These are phyloP conservation scores for Vicia villosa DNA, from an alignment of 306 rosid genomes.

Conservation along the genomic window DNA sequence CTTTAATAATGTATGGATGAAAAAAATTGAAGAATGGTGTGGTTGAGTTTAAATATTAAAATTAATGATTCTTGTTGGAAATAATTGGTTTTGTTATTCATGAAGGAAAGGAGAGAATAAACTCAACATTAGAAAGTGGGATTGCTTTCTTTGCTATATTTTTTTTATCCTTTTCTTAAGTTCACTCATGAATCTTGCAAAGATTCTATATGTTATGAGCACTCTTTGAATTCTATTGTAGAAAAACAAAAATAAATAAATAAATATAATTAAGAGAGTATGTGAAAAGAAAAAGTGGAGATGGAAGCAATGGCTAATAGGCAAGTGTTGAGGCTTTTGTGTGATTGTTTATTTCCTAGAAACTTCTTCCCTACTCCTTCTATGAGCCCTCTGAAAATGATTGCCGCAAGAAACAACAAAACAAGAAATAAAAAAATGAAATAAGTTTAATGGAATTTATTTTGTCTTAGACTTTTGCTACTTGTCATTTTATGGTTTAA, in stretches of 20 bases:
- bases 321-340: conserved; percentile 10
- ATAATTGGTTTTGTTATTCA: conserved; percentile 43
- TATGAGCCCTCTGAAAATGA: neutral
- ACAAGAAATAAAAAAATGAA: neutral
- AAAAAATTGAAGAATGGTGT: conserved; percentile 28
- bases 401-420: neutral
- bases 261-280: neutral
- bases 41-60: conserved; percentile 29
- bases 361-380: conserved; percentile 38
- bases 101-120: conserved; percentile 24
- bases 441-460: neutral
- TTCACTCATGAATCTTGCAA: neutral
- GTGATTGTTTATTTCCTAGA: conserved; percentile 34
- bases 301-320: conserved; percentile 3
- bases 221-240: neutral
- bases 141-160: conserved; percentile 37
- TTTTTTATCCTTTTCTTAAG: conserved; percentile 39
- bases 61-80: conserved; percentile 12
- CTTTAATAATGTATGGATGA: neutral
- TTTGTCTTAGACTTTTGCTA: no score
- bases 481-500: no score
- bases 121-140: conserved; percentile 27
- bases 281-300: neutral
- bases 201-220: neutral
- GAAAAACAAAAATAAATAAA: neutral